Conservation (phyloP, 2,329 filamentous ascomycete genomes). For the Malbranchea zuffiana region DNA sequence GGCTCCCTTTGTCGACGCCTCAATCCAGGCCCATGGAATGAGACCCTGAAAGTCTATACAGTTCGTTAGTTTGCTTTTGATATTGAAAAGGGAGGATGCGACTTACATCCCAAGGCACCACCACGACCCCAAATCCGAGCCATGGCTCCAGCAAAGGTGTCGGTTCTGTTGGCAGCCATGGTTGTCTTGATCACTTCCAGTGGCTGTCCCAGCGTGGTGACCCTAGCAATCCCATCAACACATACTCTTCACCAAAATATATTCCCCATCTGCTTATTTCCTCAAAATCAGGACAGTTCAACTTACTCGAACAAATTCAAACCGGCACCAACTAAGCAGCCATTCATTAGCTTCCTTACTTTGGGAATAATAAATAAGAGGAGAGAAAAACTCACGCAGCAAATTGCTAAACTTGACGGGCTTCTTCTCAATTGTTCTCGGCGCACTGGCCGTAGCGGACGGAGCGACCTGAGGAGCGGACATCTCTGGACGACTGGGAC, state of each 20-base stretch:
- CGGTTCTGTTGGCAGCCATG: conserved; percentile 92
- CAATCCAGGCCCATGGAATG: conserved; percentile 99
- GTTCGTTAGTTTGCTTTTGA: neutral
- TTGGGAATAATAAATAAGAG: neutral
- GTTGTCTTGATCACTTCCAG: conserved; percentile 99
- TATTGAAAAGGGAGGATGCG: neutral
- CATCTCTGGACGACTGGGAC: conserved; percentile 49
- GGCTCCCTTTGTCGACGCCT: conserved; percentile 98
- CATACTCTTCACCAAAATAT: neutral
- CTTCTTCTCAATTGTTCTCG: conserved; percentile 81
- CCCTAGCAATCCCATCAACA: conserved; percentile 30
- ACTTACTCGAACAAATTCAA: conserved; percentile 86
- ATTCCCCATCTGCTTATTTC: neutral
- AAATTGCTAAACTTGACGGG: conserved; percentile 99
- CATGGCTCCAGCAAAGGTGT: conserved; percentile 74
- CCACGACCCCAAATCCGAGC: conserved; percentile 85
- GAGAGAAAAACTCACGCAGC: conserved; percentile 47
- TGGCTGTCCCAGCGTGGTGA: conserved; percentile 64
- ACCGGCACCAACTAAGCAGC: conserved; percentile 59
- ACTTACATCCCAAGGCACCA: conserved; percentile 86
- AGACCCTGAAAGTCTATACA: conserved; percentile 90
- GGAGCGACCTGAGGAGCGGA: conserved; percentile 17
- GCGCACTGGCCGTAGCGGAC: conserved; percentile 18
- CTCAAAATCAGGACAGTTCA: neutral
- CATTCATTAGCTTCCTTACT: neutral